Conservation (phyloP, 2,329 filamentous ascomycete genomes). For the Penicillium sp. region DNA sequence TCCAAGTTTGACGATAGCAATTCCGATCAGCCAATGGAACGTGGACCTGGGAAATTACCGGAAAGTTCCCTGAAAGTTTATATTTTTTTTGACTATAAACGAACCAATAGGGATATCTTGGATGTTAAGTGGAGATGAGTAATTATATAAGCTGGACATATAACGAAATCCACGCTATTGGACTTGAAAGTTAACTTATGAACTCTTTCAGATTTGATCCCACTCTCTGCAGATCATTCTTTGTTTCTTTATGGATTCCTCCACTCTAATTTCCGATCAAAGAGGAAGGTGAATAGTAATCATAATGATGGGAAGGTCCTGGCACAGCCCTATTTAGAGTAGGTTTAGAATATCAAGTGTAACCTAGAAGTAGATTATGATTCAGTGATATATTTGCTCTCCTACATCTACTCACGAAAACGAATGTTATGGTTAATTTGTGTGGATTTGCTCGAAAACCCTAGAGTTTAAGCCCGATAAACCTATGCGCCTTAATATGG, state of each 20-base stretch:
- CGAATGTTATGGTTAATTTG: no score
- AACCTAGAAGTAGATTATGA: neutral
- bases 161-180: conserved; percentile 3
- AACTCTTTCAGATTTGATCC: no score
- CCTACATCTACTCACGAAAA: no score
- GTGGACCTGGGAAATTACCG: neutral
- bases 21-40: neutral
- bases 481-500: neutral
- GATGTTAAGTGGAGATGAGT: neutral
- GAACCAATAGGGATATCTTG: neutral
- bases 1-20: neutral
- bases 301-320: neutral
- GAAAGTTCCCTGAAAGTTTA: neutral
- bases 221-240: conserved; percentile 1
- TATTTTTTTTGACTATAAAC: neutral
- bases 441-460: neutral
- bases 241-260: neutral
- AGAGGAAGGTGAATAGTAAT: neutral
- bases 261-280: conserved; percentile 1
- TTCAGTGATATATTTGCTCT: no score
- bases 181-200: neutral
- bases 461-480: neutral
- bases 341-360: neutral
- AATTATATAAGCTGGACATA: neutral
- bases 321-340: neutral